Evolutionary conservation across 148 eudicot species (phyloP), one percentile per base, ranked within the genome.

Genomic region (Chenopodium suecicum): DNA sequence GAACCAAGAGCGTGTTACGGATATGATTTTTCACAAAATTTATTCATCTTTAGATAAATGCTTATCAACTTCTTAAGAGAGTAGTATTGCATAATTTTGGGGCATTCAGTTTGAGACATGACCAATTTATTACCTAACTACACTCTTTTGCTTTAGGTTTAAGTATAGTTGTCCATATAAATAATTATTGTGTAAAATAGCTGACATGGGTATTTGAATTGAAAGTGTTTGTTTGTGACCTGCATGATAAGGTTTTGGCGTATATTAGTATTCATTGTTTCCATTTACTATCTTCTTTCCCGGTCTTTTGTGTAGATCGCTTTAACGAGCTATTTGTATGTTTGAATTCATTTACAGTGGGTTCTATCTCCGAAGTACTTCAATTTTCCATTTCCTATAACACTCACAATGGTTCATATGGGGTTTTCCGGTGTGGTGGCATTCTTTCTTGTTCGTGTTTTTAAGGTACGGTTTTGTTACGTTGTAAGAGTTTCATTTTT

Each of bases 331-430:
- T 73, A 14, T 63, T 31, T 63, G 4, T 25, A 5, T 50, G 5
- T 74, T 1, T 1, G 7, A 82, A 60, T 83, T 58, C 74, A 8
- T 74, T 82, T 87, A 89, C 97, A 96, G 99, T 96, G 99, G 99
- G 98, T 96, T 87, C 99, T 96, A 81, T 96, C 99, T 79, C 98
- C 95, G 47, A 96, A 94, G 85, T 96, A 96, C 85, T 96, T 96
- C 95, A 96, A 94, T 78, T 96, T 96, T 83, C 97, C 99, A 62
- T 89, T 96, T 9, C 99, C 98, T 62, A 94, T 96, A 76, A 96
- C 99, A 56, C 95, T 96, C 46, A 96, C 99, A 46, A 96, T 96
- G 99, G 91, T 96, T 81, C 99, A 96, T 84, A 96, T 96, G 99
- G 99, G 99, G 41, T 94, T 96, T 84, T 96, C 99, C 52, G 98